phyloP scores from a whole-genome alignment of 495 filamentous ascomycete genomes.

The Elasticomyces elasticus region DNA sequence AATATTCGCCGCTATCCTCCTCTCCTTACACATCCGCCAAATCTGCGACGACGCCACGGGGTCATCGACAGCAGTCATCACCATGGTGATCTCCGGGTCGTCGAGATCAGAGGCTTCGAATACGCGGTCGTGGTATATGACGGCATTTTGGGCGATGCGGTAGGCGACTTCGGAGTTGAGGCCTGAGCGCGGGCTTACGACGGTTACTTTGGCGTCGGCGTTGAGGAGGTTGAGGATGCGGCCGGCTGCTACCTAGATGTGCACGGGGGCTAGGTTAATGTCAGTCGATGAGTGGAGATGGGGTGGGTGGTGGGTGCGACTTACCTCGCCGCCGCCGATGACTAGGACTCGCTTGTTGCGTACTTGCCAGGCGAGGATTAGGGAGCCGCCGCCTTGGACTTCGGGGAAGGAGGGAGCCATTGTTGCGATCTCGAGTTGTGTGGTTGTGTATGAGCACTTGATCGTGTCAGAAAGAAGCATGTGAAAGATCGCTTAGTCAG shows the following conservation, averaged over 20 bases:
- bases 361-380: slow-evolving; percentile 92
- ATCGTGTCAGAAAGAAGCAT: neutral
- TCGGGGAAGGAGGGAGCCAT: too few species aligned
- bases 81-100: slow-evolving; percentile 57
- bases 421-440: too few species aligned
- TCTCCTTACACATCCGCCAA: slow-evolving; percentile 83
- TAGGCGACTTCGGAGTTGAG: slow-evolving; percentile 81
- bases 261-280: slow-evolving; percentile 20
- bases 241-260: slow-evolving; percentile 74
- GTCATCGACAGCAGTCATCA: slow-evolving; percentile 87
- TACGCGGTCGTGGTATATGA: slow-evolving; percentile 66
- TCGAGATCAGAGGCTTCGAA: slow-evolving; percentile 79
- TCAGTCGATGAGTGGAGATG: slow-evolving; percentile 11
- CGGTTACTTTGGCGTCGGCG: slow-evolving; percentile 81
- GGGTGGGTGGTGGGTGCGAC: slow-evolving; percentile 17
- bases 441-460: too few species aligned
- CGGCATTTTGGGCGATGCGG: slow-evolving; percentile 61
- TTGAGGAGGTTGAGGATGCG: slow-evolving; percentile 88
- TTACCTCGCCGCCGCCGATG: slow-evolving; percentile 85
- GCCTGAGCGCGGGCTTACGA: slow-evolving; percentile 68
- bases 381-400: slow-evolving; percentile 78
- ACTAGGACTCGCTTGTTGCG: slow-evolving; percentile 74
- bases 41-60: slow-evolving; percentile 74
- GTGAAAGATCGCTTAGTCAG: neutral
- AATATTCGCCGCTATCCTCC: slow-evolving; percentile 81